A percentile compares a stretch with the other conserved stretches of the same genome.
These are phyloP conservation scores for Begonia fuchsioides DNA, from an alignment of 306 rosid species.

Conservation along the genomic window DNA sequence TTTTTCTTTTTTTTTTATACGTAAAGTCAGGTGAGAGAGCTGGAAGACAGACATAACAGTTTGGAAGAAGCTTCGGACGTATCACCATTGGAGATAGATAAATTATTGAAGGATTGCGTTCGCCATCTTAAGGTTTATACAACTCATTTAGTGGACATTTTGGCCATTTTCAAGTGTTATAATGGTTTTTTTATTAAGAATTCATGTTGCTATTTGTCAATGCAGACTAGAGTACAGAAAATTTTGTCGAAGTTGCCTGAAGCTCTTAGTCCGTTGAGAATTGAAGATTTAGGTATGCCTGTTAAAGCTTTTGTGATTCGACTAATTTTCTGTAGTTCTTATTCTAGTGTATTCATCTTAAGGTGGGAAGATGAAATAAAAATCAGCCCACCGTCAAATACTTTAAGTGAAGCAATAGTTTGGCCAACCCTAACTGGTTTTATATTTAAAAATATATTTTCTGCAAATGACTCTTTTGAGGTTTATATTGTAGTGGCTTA, in stretches of 20 bases:
- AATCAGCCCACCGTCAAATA: too few relatives aligned
- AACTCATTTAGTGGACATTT: background rate
- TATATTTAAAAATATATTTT: too few relatives aligned
- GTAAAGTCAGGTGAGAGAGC: slow-evolving; percentile 44
- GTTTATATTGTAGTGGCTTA: background rate
- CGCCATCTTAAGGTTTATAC: slow-evolving; percentile 33
- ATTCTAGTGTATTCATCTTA: background rate
- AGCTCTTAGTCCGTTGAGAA: slow-evolving; percentile 13
- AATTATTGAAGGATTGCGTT: slow-evolving; percentile 29
- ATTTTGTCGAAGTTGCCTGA: slow-evolving; percentile 42
- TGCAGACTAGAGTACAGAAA: slow-evolving; percentile 38
- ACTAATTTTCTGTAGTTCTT: background rate
- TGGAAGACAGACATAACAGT: slow-evolving; percentile 22
- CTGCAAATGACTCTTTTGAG: too few relatives aligned
- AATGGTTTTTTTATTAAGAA: too few relatives aligned
- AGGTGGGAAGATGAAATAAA: too few relatives aligned
- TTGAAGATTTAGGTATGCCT: slow-evolving; percentile 32
- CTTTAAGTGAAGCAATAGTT: too few relatives aligned
- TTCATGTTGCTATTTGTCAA: background rate
- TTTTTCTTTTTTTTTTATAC: background rate
- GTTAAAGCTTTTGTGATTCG: background rate
- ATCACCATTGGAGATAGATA: slow-evolving; percentile 15
- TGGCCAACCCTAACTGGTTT: too few relatives aligned
- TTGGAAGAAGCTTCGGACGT: slow-evolving; percentile 13
- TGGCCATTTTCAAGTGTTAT: background rate